Percentiles rank a stretch among this genome's conserved stretches.
Conservation (phyloP, 2,329 filamentous ascomycete genomes). For the Capronia coronata region DNA sequence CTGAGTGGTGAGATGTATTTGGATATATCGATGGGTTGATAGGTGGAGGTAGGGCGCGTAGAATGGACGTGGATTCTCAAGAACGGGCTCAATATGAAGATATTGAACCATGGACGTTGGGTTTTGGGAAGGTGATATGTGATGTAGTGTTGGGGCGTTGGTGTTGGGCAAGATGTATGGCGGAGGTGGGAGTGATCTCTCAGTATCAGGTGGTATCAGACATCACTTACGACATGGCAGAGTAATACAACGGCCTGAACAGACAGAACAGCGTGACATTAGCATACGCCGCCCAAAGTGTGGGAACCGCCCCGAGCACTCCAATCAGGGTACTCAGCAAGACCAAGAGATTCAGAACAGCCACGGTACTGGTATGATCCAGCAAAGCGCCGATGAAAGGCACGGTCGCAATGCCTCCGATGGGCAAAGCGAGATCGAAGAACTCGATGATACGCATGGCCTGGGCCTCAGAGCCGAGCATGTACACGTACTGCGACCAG, state of each 20-base stretch:
- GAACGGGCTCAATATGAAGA: no score
- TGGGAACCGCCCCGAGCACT: conserved; percentile 65
- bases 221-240: conserved; percentile 68
- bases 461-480: conserved; percentile 56
- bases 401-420: conserved; percentile 73
- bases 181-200: no score
- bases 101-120: no score
- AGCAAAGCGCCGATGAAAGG: conserved; percentile 78
- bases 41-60: no score
- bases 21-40: no score
- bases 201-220: no score
- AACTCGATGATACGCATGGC: conserved; percentile 71
- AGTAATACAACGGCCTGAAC: conserved; percentile 86
- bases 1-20: no score
- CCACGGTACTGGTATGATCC: conserved; percentile 67
- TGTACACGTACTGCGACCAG: conserved; percentile 68
- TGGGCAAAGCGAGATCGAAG: conserved; percentile 74
- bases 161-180: no score
- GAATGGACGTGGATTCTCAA: no score
- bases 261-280: conserved; percentile 77
- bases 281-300: conserved; percentile 63
- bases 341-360: conserved; percentile 65
- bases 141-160: no score
- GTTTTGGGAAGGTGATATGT: no score
- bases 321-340: conserved; percentile 67